Conservation (phyloP, 306 rosid genomes). For the Pyrus pyrifolia region DNA sequence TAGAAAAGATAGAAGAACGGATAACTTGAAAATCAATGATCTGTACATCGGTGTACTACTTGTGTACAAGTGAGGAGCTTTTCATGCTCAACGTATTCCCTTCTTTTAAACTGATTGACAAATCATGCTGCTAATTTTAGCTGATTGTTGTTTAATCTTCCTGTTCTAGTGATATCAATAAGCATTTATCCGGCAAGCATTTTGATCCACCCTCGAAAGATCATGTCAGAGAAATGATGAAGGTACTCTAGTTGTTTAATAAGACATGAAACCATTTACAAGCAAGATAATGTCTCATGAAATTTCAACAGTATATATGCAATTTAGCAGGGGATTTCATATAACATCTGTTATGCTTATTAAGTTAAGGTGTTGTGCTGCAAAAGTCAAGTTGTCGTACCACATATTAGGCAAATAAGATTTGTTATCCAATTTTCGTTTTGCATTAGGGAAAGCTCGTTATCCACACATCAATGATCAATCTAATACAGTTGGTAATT, state of each 20-base stretch:
- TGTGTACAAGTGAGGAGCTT: constrained; percentile 66
- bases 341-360: background rate
- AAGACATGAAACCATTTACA: no score
- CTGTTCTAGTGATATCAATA: constrained; percentile 69
- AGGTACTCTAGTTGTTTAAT: constrained; percentile 35
- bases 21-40: constrained; percentile 55
- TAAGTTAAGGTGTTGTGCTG: background rate
- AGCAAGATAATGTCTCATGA: background rate
- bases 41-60: constrained; percentile 78
- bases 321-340: background rate
- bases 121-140: background rate
- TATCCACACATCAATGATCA: background rate
- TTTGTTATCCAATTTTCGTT: background rate
- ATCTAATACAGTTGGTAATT: background rate
- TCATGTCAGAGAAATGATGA: constrained; percentile 33
- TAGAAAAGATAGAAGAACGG: constrained; percentile 19
- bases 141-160: background rate
- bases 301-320: background rate
- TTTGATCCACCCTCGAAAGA: constrained; percentile 75
- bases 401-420: background rate
- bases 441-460: background rate
- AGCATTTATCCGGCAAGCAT: constrained; percentile 75
- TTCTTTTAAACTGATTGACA: background rate
- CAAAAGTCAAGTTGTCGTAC: background rate
- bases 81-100: background rate